Evolutionary conservation across 2,329 filamentous ascomycete genomes (phyloP).

Genomic region (Dactylellina drechsleri): DNA sequence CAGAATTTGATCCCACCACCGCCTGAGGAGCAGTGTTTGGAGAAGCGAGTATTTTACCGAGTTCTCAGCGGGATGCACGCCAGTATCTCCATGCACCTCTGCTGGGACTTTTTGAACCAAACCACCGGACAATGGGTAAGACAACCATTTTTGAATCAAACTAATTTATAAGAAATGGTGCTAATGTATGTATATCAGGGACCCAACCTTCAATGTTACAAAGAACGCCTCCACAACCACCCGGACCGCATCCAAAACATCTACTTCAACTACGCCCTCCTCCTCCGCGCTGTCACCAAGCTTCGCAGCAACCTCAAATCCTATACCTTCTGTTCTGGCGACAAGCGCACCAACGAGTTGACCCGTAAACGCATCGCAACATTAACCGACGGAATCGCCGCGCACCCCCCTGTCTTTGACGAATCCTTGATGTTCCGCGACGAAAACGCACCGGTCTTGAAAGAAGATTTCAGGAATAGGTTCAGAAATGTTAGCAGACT

Average conservation of each 20-base stretch:
- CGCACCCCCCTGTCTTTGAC: conserved; percentile 77
- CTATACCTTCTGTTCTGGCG: conserved; percentile 93
- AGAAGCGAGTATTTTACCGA: conserved; percentile 98
- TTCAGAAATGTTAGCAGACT: conserved; percentile 96
- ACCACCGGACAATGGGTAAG: conserved; percentile 83
- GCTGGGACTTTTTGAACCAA: conserved; percentile 95
- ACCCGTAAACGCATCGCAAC: conserved; percentile 85
- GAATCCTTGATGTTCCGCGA: conserved; percentile 93
- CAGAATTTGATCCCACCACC: conserved; percentile 70
- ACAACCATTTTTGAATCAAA: not conserved
- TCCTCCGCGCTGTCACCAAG: conserved; percentile 90
- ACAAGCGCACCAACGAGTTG: conserved; percentile 77
- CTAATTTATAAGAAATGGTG: not conserved
- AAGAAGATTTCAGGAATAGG: conserved; percentile 96
- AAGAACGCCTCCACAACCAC: conserved; percentile 80
- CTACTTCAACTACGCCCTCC: conserved; percentile 98
- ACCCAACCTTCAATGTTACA: conserved; percentile 89
- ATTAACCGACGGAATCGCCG: conserved; percentile 76
- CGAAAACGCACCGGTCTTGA: conserved; percentile 74
- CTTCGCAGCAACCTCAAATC: conserved; percentile 78
- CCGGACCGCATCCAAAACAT: conserved; percentile 95
- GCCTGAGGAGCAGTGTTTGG: conserved; percentile 88
- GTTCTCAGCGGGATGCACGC: conserved; percentile 98
- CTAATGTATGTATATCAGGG: conserved; percentile 61
- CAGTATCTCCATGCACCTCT: conserved; percentile 94